Conservation (phyloP, 495 filamentous ascomycete genomes). For the Xylaria telfairii region DNA sequence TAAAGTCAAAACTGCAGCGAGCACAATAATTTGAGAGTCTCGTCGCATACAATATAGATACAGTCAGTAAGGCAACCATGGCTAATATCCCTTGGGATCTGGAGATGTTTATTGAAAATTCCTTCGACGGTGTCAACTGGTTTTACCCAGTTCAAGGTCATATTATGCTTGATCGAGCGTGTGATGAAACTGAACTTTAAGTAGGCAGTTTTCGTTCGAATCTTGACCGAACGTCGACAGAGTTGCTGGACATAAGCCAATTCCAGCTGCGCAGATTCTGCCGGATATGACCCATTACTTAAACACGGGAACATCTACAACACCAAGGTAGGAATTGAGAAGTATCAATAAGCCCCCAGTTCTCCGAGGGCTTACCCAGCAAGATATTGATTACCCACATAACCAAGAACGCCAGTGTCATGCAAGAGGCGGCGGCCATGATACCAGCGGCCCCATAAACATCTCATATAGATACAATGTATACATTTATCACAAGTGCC, state of each 20-base stretch:
- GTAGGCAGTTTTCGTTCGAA: not conserved
- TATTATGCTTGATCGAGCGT: not conserved
- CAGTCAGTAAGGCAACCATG: too few species aligned
- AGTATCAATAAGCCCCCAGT: not conserved
- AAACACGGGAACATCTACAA: conserved; percentile 5
- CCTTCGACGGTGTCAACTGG: not conserved
- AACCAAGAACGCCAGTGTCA: conserved; percentile 14
- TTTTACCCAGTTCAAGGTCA: not conserved
- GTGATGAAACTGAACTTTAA: not conserved
- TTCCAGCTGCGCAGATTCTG: not conserved
- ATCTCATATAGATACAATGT: conserved; percentile 19
- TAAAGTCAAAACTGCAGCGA: too few species aligned
- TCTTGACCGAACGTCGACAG: not conserved
- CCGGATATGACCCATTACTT: conserved; percentile 7
- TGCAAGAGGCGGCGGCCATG: conserved; percentile 5
- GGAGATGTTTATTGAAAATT: not conserved
- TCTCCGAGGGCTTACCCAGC: not conserved
- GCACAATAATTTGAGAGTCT: too few species aligned
- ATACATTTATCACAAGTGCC: not conserved
- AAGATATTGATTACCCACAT: conserved; percentile 16
- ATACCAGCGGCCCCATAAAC: conserved; percentile 8
- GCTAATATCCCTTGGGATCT: too few species aligned
- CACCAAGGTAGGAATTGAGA: conserved; percentile 6
- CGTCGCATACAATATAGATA: too few species aligned
- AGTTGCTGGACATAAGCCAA: not conserved